A percentile compares a stretch with the other conserved stretches of the same genome.
phyloP scores from a whole-genome alignment of 805 yeast species.

The Scheffersomyces coipomensis region DNA sequence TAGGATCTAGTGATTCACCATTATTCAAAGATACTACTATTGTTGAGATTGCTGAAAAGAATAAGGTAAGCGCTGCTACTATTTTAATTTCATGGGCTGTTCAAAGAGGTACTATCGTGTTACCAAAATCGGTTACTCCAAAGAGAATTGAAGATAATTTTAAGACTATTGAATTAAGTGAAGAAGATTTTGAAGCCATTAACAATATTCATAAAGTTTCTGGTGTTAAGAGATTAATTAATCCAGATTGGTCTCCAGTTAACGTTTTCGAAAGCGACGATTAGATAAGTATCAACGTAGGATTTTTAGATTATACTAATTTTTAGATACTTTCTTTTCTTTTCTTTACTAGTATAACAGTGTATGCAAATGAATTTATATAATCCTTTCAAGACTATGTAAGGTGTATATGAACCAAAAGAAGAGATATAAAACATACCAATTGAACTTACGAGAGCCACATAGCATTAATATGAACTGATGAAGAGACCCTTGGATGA shows the following conservation, averaged over 20 bases:
- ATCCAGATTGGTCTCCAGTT: constrained; percentile 31
- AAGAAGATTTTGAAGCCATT: constrained; percentile 34
- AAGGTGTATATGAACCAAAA: too few species aligned
- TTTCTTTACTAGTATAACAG: too few species aligned
- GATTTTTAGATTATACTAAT: too few species aligned
- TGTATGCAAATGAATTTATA: too few species aligned
- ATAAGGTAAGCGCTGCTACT: constrained; percentile 46
- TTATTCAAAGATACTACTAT: constrained; percentile 45
- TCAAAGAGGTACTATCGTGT: constrained; percentile 52
- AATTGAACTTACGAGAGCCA: too few species aligned
- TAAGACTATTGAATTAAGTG: constrained; percentile 26
- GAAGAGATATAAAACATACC: too few species aligned
- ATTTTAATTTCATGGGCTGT: constrained; percentile 59
- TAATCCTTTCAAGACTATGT: too few species aligned
- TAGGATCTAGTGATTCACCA: constrained; percentile 62
- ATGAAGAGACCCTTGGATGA: too few species aligned
- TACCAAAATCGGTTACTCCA: constrained; percentile 34
- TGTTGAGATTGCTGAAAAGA: constrained; percentile 42
- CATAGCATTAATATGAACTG: too few species aligned
- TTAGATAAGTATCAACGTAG: too few species aligned
- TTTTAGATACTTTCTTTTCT: too few species aligned
- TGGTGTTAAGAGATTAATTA: constrained; percentile 31
- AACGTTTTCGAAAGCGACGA: constrained; percentile 5
- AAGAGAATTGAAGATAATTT: constrained; percentile 32
- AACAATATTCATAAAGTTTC: constrained; percentile 20